phyloP scores from a whole-genome alignment of 2,329 filamentous ascomycete genomes.

The Neopestalotiopsis sp. region DNA sequence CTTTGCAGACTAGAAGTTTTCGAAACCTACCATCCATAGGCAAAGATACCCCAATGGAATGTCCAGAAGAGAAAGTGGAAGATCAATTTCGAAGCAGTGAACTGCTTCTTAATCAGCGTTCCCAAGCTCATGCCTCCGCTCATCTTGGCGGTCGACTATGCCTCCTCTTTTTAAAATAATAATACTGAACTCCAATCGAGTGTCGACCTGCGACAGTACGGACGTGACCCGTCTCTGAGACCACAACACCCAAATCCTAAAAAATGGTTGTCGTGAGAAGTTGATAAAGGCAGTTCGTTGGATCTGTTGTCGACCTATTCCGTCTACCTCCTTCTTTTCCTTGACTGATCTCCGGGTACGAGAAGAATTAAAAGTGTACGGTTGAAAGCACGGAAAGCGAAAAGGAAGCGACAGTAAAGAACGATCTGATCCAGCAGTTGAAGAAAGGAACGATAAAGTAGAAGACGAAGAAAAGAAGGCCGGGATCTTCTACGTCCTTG shows the following conservation, averaged over 20 bases:
- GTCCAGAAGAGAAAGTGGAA: constrained; percentile 86
- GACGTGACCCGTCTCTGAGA: constrained; percentile 31
- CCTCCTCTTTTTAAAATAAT: constrained; percentile 30
- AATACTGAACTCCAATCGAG: constrained; percentile 38
- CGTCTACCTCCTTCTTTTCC: constrained; percentile 20
- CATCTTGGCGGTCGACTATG: constrained; percentile 47
- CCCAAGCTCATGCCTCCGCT: constrained; percentile 41
- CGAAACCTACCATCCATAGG: constrained; percentile 79
- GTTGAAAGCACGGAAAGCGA: constrained; percentile 27
- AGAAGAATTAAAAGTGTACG: constrained; percentile 33
- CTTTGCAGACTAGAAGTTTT: not conserved
- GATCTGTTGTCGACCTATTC: not conserved
- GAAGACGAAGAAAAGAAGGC: constrained; percentile 42
- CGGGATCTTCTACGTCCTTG: constrained; percentile 49
- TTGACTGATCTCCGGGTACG: constrained; percentile 26
- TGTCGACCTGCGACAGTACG: constrained; percentile 62
- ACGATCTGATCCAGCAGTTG: constrained; percentile 67
- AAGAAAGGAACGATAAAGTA: constrained; percentile 45
- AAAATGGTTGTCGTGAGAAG: constrained; percentile 23
- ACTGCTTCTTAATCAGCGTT: constrained; percentile 63
- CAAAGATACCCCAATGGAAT: constrained; percentile 80
- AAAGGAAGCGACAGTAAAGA: constrained; percentile 46
- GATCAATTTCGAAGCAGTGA: constrained; percentile 71
- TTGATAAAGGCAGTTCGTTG: constrained; percentile 22
- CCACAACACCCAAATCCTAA: constrained; percentile 22